phyloP scores from a whole-genome alignment of 805 yeast genomes.

The Candida dajiaensis region DNA sequence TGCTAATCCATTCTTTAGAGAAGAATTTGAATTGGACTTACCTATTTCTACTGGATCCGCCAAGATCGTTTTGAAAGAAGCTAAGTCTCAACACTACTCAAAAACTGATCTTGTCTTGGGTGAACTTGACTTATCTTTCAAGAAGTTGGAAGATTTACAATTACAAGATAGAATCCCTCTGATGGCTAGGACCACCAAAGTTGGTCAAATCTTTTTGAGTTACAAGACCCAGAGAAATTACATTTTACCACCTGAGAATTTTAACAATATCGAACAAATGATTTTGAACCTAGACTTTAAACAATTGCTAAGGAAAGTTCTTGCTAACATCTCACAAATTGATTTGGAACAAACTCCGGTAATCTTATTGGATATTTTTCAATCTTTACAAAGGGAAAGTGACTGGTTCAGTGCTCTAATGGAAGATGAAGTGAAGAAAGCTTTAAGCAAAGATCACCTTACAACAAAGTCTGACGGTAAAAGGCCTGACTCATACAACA shows the following conservation, averaged over 20 bases:
- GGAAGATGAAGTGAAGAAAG: conserved; percentile 48
- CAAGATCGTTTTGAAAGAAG: conserved; percentile 40
- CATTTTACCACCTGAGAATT: conserved; percentile 55
- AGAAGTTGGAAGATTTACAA: conserved; percentile 17
- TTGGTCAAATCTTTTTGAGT: conserved; percentile 55
- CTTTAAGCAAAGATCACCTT: background rate
- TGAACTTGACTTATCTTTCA: conserved; percentile 5
- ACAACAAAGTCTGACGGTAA: background rate
- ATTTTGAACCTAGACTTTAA: conserved; percentile 46
- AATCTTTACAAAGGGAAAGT: conserved; percentile 59
- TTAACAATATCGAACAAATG: conserved; percentile 57
- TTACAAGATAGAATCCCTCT: conserved; percentile 36
- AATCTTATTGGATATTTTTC: conserved; percentile 68
- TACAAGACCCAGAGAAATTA: conserved; percentile 46
- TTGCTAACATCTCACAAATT: conserved; percentile 24
- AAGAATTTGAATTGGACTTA: conserved; percentile 57
- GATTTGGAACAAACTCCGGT: conserved; percentile 50
- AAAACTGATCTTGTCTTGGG: conserved; percentile 32
- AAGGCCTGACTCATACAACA: conserved; percentile 41
- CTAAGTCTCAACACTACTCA: conserved; percentile 9
- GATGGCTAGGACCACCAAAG: conserved; percentile 33
- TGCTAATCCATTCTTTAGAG: conserved; percentile 76
- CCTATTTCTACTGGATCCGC: conserved; percentile 47
- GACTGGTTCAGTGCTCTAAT: conserved; percentile 70
- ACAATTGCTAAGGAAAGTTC: conserved; percentile 41